These are phyloP conservation scores for Hebeloma cylindrosporum DNA, from an alignment of 768 basidiomycete genomes.

Conservation along the genomic window DNA sequence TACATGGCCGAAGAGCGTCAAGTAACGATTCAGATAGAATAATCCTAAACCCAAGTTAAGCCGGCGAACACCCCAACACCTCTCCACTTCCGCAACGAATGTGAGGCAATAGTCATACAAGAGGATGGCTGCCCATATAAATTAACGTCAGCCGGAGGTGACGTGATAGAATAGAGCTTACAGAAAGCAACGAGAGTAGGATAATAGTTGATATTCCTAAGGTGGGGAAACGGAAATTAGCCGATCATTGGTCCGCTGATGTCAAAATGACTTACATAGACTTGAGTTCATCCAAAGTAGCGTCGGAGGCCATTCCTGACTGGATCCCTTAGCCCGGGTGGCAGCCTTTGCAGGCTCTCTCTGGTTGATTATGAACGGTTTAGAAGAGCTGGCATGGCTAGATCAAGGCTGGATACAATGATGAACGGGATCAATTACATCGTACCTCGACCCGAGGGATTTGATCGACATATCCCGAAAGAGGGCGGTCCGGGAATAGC, in stretches of 20 bases:
- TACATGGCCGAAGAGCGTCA: slow-evolving; percentile 37
- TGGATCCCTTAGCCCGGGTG: no score
- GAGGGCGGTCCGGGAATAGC: no score
- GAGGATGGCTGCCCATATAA: slow-evolving; percentile 40
- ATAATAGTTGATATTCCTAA: slow-evolving; percentile 22
- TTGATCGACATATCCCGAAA: no score
- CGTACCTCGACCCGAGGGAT: no score
- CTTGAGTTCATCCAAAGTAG: slow-evolving; percentile 9
- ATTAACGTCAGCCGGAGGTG: neutral
- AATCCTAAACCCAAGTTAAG: slow-evolving; percentile 33
- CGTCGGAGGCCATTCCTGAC: slow-evolving; percentile 15
- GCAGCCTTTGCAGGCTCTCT: no score
- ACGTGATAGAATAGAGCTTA: slow-evolving; percentile 14
- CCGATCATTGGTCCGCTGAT: neutral
- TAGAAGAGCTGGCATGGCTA: no score
- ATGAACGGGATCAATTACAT: no score
- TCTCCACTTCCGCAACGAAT: slow-evolving; percentile 38
- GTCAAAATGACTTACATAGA: slow-evolving; percentile 1
- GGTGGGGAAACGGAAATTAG: neutral
- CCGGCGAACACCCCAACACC: slow-evolving; percentile 46
- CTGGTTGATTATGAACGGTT: no score
- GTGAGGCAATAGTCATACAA: slow-evolving; percentile 50
- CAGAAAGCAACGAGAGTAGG: slow-evolving; percentile 27
- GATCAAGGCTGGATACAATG: no score
- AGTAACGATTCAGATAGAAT: slow-evolving; percentile 45